Evolutionary conservation across 768 basidiomycete species (phyloP).

Genomic region (Aureoboletus auriporus): DNA sequence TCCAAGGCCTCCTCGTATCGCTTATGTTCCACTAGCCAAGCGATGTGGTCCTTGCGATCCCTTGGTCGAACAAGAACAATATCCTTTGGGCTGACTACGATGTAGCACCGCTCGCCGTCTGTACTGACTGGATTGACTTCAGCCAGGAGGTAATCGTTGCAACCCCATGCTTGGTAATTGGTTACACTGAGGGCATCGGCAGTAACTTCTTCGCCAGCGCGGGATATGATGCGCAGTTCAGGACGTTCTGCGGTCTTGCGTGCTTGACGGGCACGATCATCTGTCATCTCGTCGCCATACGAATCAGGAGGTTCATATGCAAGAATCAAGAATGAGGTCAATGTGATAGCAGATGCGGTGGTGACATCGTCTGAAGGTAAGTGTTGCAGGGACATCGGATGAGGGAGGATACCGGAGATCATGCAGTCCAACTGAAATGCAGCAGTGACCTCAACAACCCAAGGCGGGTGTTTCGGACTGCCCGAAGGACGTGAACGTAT

Average conservation of each 20-base stretch:
- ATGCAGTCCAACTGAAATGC: conserved; percentile 94
- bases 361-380: conserved; percentile 13
- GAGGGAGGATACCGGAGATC: conserved; percentile 87
- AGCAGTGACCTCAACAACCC: conserved; percentile 83
- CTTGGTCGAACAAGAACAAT: conserved; percentile 83
- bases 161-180: conserved; percentile 79
- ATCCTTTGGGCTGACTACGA: conserved; percentile 84
- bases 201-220: conserved; percentile 82
- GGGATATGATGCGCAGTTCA: conserved; percentile 88
- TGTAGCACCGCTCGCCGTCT: conserved; percentile 52
- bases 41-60: conserved; percentile 85
- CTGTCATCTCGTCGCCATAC: conserved; percentile 60
- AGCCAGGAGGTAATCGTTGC: conserved; percentile 85
- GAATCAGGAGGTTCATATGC: conserved; percentile 82
- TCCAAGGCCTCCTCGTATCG: conserved; percentile 88
- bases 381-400: conserved; percentile 42
- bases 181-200: conserved; percentile 78
- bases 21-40: conserved; percentile 85
- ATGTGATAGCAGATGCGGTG: conserved; percentile 27
- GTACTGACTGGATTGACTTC: conserved; percentile 35
- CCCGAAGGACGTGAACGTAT: conserved; percentile 59
- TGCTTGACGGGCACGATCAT: conserved; percentile 69
- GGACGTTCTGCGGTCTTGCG: conserved; percentile 88
- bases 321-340: conserved; percentile 80
- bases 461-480: conserved; percentile 49